A percentile compares a stretch with the other conserved stretches of the same genome.
Evolutionary conservation across 371 early-diverging fungal genomes (phyloP).

Genomic region (Apophysomyces sp.): DNA sequence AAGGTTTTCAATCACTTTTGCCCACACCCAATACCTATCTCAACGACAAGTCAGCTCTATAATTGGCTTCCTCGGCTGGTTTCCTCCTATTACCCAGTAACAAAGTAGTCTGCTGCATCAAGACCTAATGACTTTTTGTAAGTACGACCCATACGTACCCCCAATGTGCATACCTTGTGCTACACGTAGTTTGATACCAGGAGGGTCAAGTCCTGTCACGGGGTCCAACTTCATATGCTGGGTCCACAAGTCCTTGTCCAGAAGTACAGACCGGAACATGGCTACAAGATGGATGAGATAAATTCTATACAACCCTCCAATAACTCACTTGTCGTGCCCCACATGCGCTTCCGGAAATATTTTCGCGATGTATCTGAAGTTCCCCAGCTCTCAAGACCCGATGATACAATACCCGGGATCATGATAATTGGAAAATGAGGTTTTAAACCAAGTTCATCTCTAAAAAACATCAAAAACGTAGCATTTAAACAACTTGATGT

Average conservation of each 20-base stretch:
- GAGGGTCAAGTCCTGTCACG: slow-evolving; percentile 83
- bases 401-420: slow-evolving; percentile 88
- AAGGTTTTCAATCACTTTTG: slow-evolving; percentile 75
- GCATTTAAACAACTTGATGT: too few species aligned
- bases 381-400: slow-evolving; percentile 89
- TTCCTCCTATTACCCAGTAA: slow-evolving; percentile 74
- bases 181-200: slow-evolving; percentile 79
- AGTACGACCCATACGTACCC: slow-evolving; percentile 5
- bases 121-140: slow-evolving; percentile 44
- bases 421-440: slow-evolving; percentile 72
- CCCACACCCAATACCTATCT: slow-evolving; percentile 86
- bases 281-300: slow-evolving; percentile 28
- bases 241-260: slow-evolving; percentile 86
- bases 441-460: slow-evolving; percentile 21
- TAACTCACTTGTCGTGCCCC: slow-evolving; percentile 76
- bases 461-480: too few species aligned
- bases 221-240: slow-evolving; percentile 78
- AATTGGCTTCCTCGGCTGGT: too few species aligned
- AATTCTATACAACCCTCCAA: slow-evolving; percentile 20
- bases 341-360: slow-evolving; percentile 86
- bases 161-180: slow-evolving; percentile 57
- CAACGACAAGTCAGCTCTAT: not conserved
- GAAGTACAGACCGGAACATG: slow-evolving; percentile 74
- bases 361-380: slow-evolving; percentile 65
- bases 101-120: slow-evolving; percentile 90